Base-by-base conservation (phyloP, 1,139 yeast species). In the Saccharomyces hybrid region DNA sequence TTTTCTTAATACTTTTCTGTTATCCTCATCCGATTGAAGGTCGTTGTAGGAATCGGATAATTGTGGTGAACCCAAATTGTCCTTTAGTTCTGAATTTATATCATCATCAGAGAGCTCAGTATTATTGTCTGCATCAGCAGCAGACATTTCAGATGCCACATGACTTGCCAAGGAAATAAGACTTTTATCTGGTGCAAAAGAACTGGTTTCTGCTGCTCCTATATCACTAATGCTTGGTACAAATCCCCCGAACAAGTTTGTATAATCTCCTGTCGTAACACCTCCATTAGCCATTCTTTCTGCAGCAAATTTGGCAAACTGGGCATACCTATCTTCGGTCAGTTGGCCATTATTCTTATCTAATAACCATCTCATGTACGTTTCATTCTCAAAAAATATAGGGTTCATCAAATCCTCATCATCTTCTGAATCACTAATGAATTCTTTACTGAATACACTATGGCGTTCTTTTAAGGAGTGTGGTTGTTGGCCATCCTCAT, bases 341-440 rank as follows among this genome's bases (percentile, higher is more conserved):
- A 68, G 53, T 42, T 61, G 61, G 2, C 71, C 70, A 26, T 58
- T 50, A 52, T 63, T 53, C 46, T 56, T 67, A 54, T 68, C 70
- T 7, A 66, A 55, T 50, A 68, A 51, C 58, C 59, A 66, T 54
- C 70, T 64, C 66, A 68, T 56, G 50, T 61, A 68, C 64, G 62
- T 63, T 55, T 69, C 73, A 56, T 69, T 69, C 55, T 69, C 71
- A 55, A 64, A 69, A 50, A 69, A 69, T 2, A 63, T 56, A 5
- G 70, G 61, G 46, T 61, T 59, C 47, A 61, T 50, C 1, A 46
- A 16, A 5, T 58, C 61, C 21, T 64, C 67, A 6, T 63, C 64
- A 29, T 63, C 67, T 26, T 68, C 72, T 14, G 71, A 68, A 53
- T 69, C 72, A 51, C 64, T 60, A 31, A 69, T 68, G 49, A 61